These are phyloP conservation scores for Pseudofabraea citricarpa DNA, from an alignment of 2,329 filamentous ascomycete genomes.

Conservation along the genomic window DNA sequence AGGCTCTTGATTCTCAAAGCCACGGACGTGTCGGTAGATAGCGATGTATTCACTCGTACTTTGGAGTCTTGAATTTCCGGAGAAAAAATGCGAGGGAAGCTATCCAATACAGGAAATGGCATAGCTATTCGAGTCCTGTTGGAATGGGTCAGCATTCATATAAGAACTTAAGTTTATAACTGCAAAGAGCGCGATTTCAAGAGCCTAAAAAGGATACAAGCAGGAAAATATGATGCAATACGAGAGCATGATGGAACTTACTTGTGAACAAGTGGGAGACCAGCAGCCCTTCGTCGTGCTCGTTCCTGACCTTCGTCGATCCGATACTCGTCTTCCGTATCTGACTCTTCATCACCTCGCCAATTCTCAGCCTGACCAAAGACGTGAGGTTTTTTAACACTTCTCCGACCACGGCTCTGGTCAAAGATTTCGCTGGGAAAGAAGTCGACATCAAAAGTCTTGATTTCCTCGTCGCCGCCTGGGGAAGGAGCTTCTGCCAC, in stretches of 20 bases:
- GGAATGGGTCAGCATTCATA: slow-evolving; percentile 7
- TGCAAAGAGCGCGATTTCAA: no score
- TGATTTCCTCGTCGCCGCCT: slow-evolving; percentile 19
- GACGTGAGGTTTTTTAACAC: slow-evolving; percentile 24
- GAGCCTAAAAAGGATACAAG: slow-evolving; percentile 34
- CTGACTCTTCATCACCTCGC: slow-evolving; percentile 18
- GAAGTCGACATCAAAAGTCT: slow-evolving; percentile 31
- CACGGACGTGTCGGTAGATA: slow-evolving; percentile 75
- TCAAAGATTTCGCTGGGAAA: slow-evolving; percentile 22
- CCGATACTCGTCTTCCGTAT: slow-evolving; percentile 16
- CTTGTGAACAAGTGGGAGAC: slow-evolving; percentile 26
- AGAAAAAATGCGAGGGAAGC: slow-evolving; percentile 73
- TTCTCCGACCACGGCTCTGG: slow-evolving; percentile 21
- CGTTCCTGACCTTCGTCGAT: slow-evolving; percentile 27
- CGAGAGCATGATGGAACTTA: slow-evolving; percentile 14
- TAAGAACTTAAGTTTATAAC: no score
- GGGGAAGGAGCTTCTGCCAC: slow-evolving; percentile 31
- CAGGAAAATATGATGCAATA: slow-evolving; percentile 5
- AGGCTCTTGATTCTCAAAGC: slow-evolving; percentile 62
- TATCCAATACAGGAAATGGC: slow-evolving; percentile 73
- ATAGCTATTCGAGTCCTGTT: slow-evolving; percentile 41
- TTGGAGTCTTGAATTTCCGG: slow-evolving; percentile 26
- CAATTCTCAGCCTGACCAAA: slow-evolving; percentile 32
- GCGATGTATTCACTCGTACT: slow-evolving; percentile 49
- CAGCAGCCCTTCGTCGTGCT: slow-evolving; percentile 25